A percentile compares a stretch with the other conserved stretches of the same genome.
These are phyloP conservation scores for Penstemon eatonii DNA, from an alignment of 257 asterid species.

Conservation along the genomic window DNA sequence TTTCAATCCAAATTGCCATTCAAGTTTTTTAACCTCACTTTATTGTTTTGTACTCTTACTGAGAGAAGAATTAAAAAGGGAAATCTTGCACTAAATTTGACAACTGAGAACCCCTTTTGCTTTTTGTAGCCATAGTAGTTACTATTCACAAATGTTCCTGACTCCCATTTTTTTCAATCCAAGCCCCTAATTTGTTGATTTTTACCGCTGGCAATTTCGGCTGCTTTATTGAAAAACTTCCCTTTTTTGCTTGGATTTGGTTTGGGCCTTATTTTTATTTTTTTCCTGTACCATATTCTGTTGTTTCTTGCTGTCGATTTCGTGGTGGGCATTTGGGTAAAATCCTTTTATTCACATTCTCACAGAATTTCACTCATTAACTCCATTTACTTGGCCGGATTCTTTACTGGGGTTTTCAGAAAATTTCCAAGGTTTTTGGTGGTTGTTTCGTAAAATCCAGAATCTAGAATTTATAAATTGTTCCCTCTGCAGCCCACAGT, in stretches of 20 bases:
- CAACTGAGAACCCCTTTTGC: neutral
- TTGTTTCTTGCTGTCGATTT: neutral
- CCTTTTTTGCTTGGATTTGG: slow-evolving; percentile 12
- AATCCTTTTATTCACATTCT: neutral
- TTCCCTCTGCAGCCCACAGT: slow-evolving; percentile 13
- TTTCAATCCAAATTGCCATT: no score
- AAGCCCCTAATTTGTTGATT: neutral
- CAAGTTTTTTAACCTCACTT: no score
- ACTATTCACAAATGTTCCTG: slow-evolving; percentile 2
- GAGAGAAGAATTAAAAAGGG: neutral
- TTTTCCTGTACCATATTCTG: no score
- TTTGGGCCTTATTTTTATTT: slow-evolving; percentile 1
- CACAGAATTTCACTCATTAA: slow-evolving; percentile 14
- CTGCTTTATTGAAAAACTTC: slow-evolving; percentile 6
- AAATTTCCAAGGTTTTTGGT: slow-evolving; percentile 20
- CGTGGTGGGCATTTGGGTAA: slow-evolving; percentile 18
- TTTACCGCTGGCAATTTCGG: slow-evolving; percentile 18
- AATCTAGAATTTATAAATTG: neutral
- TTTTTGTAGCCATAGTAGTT: neutral
- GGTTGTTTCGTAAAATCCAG: slow-evolving; percentile 4
- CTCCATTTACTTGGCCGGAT: slow-evolving; percentile 20
- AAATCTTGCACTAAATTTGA: neutral
- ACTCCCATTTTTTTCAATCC: neutral
- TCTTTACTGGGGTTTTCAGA: slow-evolving; percentile 25
- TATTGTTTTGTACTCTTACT: no score